Conservation (phyloP, 192 early-diverging fungal genomes). For the Gamsiella multidivaricata region DNA sequence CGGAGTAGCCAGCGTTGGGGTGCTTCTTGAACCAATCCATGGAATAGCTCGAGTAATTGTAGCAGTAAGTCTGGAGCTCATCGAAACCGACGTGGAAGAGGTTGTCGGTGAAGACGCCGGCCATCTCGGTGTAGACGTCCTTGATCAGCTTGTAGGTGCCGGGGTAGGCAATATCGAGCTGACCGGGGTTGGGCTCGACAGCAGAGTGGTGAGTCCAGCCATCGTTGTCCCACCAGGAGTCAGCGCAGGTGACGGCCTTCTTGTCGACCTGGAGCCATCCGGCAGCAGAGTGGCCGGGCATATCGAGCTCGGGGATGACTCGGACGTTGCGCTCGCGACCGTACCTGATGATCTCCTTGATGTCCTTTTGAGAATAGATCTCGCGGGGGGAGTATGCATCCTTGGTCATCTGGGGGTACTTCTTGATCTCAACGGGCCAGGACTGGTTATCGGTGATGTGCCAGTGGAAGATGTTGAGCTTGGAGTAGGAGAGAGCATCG, state of each 20-base stretch:
- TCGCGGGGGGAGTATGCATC: slow-evolving; percentile 74
- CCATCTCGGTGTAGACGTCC: slow-evolving; percentile 69
- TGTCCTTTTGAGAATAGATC: slow-evolving; percentile 76
- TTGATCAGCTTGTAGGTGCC: slow-evolving; percentile 68
- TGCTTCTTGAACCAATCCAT: slow-evolving; percentile 49
- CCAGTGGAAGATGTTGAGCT: slow-evolving; percentile 87
- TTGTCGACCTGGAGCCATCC: slow-evolving; percentile 63
- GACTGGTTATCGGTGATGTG: slow-evolving; percentile 74
- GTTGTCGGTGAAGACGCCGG: slow-evolving; percentile 66
- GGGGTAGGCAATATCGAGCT: slow-evolving; percentile 76
- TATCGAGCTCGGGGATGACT: slow-evolving; percentile 89
- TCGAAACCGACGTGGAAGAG: slow-evolving; percentile 84
- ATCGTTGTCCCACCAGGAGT: slow-evolving; percentile 71
- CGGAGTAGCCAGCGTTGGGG: slow-evolving; percentile 40
- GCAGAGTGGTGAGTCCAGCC: slow-evolving; percentile 64
- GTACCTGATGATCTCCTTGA: slow-evolving; percentile 73
- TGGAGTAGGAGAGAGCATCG: slow-evolving; percentile 76
- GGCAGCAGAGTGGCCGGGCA: slow-evolving; percentile 79
- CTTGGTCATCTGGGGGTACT: slow-evolving; percentile 71
- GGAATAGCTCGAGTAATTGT: slow-evolving; percentile 62
- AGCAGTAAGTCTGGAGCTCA: slow-evolving; percentile 79
- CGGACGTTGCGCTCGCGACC: slow-evolving; percentile 81
- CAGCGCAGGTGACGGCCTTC: slow-evolving; percentile 69
- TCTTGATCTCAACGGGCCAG: slow-evolving; percentile 67
- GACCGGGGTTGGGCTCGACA: slow-evolving; percentile 84